Conservation (phyloP, 1,284 basidiomycete species). For the Waitea zeae region DNA sequence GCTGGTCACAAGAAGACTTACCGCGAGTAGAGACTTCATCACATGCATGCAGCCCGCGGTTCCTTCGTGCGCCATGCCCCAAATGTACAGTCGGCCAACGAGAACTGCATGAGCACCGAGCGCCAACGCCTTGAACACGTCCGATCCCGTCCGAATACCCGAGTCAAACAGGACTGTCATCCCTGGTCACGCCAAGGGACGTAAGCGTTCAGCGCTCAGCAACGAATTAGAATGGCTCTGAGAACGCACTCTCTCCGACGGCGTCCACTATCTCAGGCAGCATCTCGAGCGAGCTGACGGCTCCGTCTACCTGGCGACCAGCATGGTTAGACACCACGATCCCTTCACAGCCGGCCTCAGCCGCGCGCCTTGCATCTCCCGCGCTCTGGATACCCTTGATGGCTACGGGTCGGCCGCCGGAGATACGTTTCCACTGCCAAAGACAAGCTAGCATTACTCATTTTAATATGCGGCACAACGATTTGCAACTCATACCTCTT, state of each 20-base stretch:
- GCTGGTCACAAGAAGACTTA: slow-evolving; percentile 8
- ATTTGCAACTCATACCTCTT: slow-evolving; percentile 17
- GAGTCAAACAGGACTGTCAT: slow-evolving; percentile 47
- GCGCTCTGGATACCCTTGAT: slow-evolving; percentile 39
- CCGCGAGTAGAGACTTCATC: slow-evolving; percentile 37
- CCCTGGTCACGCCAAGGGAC: slow-evolving; percentile 13
- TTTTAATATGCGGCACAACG: not conserved
- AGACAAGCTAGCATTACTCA: slow-evolving; percentile 3
- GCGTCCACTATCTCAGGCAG: slow-evolving; percentile 34
- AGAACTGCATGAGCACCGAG: slow-evolving; percentile 27
- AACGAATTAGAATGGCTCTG: not conserved
- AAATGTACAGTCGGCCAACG: slow-evolving; percentile 29
- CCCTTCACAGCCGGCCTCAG: slow-evolving; percentile 35
- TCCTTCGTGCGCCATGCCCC: slow-evolving; percentile 32
- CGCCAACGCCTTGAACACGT: slow-evolving; percentile 40
- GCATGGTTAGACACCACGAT: slow-evolving; percentile 46
- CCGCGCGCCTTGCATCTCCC: slow-evolving; percentile 28
- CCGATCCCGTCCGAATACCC: slow-evolving; percentile 34
- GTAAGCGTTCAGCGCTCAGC: not conserved
- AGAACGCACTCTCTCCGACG: slow-evolving; percentile 24
- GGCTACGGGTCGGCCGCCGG: slow-evolving; percentile 33
- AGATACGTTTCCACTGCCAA: slow-evolving; percentile 32
- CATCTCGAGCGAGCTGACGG: slow-evolving; percentile 32
- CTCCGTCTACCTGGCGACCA: slow-evolving; percentile 42
- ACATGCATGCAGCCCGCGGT: slow-evolving; percentile 34